phyloP scores from a whole-genome alignment of 345 rosid species.

The Rhodamnia argentea region DNA sequence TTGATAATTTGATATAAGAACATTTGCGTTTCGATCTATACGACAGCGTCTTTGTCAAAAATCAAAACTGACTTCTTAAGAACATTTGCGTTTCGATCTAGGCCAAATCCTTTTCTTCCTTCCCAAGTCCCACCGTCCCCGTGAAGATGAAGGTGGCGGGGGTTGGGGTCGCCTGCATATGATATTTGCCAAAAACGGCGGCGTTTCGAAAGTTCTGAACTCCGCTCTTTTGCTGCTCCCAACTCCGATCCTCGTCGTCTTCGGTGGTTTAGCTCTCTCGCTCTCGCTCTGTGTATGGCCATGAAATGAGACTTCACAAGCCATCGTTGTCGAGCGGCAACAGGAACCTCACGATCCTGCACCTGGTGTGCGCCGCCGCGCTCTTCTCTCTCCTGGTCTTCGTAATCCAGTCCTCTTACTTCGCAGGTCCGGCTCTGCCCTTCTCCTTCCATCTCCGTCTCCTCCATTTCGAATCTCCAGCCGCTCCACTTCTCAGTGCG shows the following conservation, averaged over 20 bases:
- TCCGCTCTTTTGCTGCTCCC: not conserved
- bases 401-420: constrained; percentile 54
- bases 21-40: not conserved
- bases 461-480: not conserved
- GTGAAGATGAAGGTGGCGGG: not conserved
- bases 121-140: not conserved
- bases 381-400: constrained; percentile 49
- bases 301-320: constrained; percentile 33
- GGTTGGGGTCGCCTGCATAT: not conserved
- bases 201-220: not conserved
- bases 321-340: constrained; percentile 4
- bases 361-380: constrained; percentile 40
- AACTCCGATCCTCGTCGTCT: not conserved
- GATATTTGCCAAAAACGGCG: not conserved
- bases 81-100: not conserved
- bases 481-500: not conserved
- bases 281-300: not conserved
- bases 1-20: not conserved
- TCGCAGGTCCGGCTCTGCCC: constrained; percentile 33
- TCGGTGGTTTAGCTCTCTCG: not conserved
- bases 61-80: too few species aligned
- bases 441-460: not conserved
- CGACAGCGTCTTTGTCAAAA: too few species aligned
- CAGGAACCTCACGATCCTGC: constrained; percentile 38
- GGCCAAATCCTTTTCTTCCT: not conserved